Evolutionary conservation across 106 monocot genomes (phyloP), one percentile per base, ranked within the genome.

Genomic region (Iris macrosiphon): DNA sequence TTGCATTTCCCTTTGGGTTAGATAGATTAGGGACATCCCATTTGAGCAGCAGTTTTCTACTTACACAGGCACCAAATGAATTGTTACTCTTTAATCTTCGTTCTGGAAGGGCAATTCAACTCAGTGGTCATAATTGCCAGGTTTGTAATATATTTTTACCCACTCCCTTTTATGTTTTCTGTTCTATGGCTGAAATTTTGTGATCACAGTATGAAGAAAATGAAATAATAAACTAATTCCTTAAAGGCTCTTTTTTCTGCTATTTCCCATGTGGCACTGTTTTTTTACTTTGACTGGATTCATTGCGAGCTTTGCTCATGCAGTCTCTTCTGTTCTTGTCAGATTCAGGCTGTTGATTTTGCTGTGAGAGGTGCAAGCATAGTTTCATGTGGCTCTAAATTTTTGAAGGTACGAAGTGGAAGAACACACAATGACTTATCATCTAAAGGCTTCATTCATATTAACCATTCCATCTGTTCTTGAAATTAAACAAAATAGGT

Each of bases 301-400:
- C n/a, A n/a, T n/a, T n/a, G n/a, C n/a, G n/a, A n/a, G n/a, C n/a
- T n/a, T n/a, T n/a, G n/a, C n/a, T n/a, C n/a, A n/a, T n/a, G n/a
- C n/a, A n/a, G n/a, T n/a, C n/a, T n/a, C n/a, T 50, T 45, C 43
- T 8, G 19, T 54, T 49, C 9, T 70, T 43, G 19, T 48, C 71
- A 91, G 91, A 72, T 91, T 45, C 78, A 91, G 64, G 75, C 85
- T 45, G 75, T 81, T 66, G 91, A 85, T 37, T 91, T 91, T 76
- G 85, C 91, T 46, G 91, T 79, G 15, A 81, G 66, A 45, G 91
- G 91, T 62, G 85, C 91, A 59, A 91, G 91, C 50, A 66, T 91
- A 30, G 91, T 91, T 69, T 91, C 91, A 14, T 91, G 91, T 73
- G 85, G 78, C 52, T 85, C 76, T 32, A 85, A 78, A 29, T 61